Base-by-base conservation (phyloP, 1,284 basidiomycete genomes). In the Cryptococcus wingfieldii region DNA sequence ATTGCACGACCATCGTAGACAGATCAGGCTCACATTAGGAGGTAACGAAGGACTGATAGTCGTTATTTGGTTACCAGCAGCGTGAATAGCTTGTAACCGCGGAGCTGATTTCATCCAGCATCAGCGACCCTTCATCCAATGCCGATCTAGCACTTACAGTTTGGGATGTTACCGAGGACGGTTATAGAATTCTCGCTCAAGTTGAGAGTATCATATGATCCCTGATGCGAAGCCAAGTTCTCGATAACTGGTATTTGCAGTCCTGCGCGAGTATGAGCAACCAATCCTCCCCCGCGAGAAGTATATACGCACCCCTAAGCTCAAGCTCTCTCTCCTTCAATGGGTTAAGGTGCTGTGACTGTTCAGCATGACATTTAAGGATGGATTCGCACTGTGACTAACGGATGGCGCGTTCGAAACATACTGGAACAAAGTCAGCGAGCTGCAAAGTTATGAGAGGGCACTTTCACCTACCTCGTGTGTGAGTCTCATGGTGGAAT, bases 221-320 rank as follows among this genome's bases (percentile, higher is more conserved):
- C 84, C 83, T 90, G 77, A 90, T 96, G 70, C 9, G 97, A 92
- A 80, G 94, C 96, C 67, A 99, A 83, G 82, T 99, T 98, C 86
- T 99, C 96, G 73, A 99, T 98, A 51, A 90, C 86, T 46, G 94
- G 92, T 70, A 98, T 97, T 83, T 94, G 95, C 78, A 91, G 89
- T 58, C 93, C 92, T 95, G 75, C 66, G 28, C 7, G 31, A 34
- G 10, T 34, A 34, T 34, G 31, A 34, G 31, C 31, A 5, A 37
- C 18, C 10, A 39, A 38, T 46, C 19, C 27, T 31, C 25, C 9
- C 37, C 10, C 34, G 14, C 5, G 5, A 38, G 28, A 19, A 31
- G 37, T 5, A 9, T 45, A 19, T 27, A 77, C 86, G 71, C 70
- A 91, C 93, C 93, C 83, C 93, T 80, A 51, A 97, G 83, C 74